Evolutionary conservation across 1,284 basidiomycete species (phyloP).

Genomic region (Mycena citricolor): DNA sequence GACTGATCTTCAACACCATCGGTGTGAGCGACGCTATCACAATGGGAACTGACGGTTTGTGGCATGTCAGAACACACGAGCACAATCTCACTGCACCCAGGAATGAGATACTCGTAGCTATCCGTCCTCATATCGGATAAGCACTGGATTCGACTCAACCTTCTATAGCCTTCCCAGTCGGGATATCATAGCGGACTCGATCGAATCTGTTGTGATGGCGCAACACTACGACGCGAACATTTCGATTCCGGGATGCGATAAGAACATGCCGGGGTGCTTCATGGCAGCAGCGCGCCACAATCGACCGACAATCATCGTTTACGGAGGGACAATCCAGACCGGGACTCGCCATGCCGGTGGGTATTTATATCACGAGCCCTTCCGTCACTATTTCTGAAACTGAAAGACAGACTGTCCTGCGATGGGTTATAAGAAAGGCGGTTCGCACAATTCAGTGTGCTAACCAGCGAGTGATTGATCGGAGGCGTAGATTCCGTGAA

Average conservation of each 20-base stretch:
- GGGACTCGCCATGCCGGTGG: constrained; percentile 66
- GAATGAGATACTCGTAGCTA: constrained; percentile 81
- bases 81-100: constrained; percentile 35
- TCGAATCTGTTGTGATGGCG: constrained; percentile 72
- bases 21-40: constrained; percentile 78
- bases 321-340: constrained; percentile 81
- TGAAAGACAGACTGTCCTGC: constrained; percentile 65
- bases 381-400: constrained; percentile 1
- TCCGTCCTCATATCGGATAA: constrained; percentile 29
- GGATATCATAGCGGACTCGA: constrained; percentile 88
- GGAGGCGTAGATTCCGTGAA: constrained; percentile 70
- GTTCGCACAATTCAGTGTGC: not conserved
- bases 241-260: constrained; percentile 83
- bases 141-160: constrained; percentile 1
- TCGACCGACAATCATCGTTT: constrained; percentile 82
- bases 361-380: constrained; percentile 8
- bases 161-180: constrained; percentile 74
- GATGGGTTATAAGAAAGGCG: constrained; percentile 77
- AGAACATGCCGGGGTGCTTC: constrained; percentile 91
- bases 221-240: constrained; percentile 90
- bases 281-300: constrained; percentile 86
- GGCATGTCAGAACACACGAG: constrained; percentile 2
- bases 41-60: constrained; percentile 77
- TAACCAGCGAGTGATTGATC: too few species aligned
- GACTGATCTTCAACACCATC: constrained; percentile 78